Evolutionary conservation across 2,329 filamentous ascomycete genomes (phyloP), one percentile per base, ranked within the genome.

Genomic region (Bipolaris cookei): DNA sequence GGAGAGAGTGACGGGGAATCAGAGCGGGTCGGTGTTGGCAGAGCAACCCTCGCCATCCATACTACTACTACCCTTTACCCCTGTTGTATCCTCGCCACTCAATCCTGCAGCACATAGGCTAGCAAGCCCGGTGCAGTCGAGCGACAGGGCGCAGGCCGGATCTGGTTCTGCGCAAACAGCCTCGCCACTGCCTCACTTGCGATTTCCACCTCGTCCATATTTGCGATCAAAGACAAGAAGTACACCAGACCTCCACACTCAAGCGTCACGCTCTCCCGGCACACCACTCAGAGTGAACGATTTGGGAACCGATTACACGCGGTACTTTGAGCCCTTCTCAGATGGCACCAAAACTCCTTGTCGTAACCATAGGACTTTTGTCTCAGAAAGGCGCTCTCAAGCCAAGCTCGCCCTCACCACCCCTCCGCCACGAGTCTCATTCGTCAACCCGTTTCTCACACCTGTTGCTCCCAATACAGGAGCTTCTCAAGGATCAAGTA

Each of bases 281-380:
- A 70, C 58, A 21, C 63, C 70, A 4, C 51, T 72, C 32, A 72
- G 69, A 1, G 53, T 75, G 30, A 62, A 66, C 30, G 71, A 75
- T 51, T 58, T 76, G 10, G 73, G 73, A 7, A 55, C 64, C 11
- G 73, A 76, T 51, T 76, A 76, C 52, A 73, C 73, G 13, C 71
- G 73, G 45, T 76, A 76, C 49, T 75, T 71, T 60, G 73, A 65
- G 48, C 72, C 72, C 6, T 75, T 73, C 42, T 59, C 69, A 14
- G 64, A 69, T 34, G 65, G 67, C 51, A 42, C 44, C 23, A 63
- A 62, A 21, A 66, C 42, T 16, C 66, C 59, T n/a, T 69, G 66
- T 30, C 65, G 60, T n/a, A 68, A 67, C 45, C 56, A 54, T 35
- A 63, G 67, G 35, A 70, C 58, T 38, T 70, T 64, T 5, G 58